Percentiles rank a stretch among this genome's conserved stretches.
phyloP scores from a whole-genome alignment of 768 basidiomycete genomes.

The Sistotremastrum suecicum region DNA sequence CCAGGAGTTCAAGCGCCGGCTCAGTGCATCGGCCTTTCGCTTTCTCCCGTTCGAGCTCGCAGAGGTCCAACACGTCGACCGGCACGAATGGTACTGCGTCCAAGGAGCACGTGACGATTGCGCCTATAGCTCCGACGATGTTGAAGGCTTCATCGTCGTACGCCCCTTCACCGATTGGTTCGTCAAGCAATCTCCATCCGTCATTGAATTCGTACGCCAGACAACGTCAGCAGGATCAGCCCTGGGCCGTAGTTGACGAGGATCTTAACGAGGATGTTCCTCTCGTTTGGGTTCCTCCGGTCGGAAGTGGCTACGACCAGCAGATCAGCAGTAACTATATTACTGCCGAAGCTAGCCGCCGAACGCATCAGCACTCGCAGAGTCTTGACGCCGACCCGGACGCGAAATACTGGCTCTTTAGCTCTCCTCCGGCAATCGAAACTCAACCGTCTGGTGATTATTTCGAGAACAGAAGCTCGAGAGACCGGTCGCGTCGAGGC shows the following conservation, averaged over 20 bases:
- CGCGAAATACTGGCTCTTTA: too few relatives aligned
- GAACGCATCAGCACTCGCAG: too few relatives aligned
- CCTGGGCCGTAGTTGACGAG: conserved; percentile 15
- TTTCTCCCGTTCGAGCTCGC: conserved; percentile 1
- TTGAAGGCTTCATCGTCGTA: conserved; percentile 50
- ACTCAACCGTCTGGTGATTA: too few relatives aligned
- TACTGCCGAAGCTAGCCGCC: too few relatives aligned
- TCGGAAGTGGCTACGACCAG: conserved; percentile 5
- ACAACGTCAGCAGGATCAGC: neutral
- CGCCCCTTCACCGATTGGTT: neutral
- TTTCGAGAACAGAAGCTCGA: too few relatives aligned
- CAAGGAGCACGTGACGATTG: conserved; percentile 52
- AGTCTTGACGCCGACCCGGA: too few relatives aligned
- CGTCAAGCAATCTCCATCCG: conserved; percentile 17
- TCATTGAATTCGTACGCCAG: neutral
- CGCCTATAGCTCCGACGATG: conserved; percentile 65
- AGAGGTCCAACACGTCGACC: conserved; percentile 2
- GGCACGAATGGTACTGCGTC: conserved; percentile 25
- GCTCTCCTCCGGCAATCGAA: too few relatives aligned
- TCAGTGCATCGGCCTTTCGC: conserved; percentile 11
- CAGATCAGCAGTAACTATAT: neutral
- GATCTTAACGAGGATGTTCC: conserved; percentile 13
- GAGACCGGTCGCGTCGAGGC: too few relatives aligned
- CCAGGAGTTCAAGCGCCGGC: too few relatives aligned
- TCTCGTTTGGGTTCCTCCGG: conserved; percentile 4